Percentiles rank a stretch among this genome's conserved stretches.
phyloP scores from a whole-genome alignment of 176 grass and related monocot species.

The Avena sativa region DNA sequence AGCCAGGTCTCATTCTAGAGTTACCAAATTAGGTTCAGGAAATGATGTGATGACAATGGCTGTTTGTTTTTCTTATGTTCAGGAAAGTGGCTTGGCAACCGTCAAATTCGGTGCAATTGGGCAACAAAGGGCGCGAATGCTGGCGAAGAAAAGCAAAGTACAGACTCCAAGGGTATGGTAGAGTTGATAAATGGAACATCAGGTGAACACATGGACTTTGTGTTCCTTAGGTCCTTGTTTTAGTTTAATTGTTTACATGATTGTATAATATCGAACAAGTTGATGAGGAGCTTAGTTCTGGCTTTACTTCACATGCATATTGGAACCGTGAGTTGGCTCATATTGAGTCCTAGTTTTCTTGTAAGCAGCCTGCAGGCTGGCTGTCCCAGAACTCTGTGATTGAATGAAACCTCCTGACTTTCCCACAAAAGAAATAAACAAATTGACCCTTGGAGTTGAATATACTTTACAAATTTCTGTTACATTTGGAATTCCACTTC shows the following conservation, averaged over 20 bases:
- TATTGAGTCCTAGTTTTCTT: not conserved
- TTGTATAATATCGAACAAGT: constrained; percentile 1
- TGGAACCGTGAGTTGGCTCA: not conserved
- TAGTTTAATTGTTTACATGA: not conserved
- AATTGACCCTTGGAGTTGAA: constrained; percentile 18
- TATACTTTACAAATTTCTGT: not conserved
- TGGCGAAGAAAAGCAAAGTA: constrained; percentile 85
- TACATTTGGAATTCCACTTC: constrained; percentile 5
- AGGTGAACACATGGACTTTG: constrained; percentile 56
- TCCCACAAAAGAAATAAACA: not conserved
- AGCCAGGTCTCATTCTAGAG: not conserved
- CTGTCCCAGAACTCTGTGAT: not conserved
- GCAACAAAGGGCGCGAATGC: constrained; percentile 85
- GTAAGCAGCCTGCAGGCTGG: not conserved
- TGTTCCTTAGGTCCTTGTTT: constrained; percentile 21
- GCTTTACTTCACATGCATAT: not conserved
- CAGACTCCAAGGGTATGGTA: constrained; percentile 73
- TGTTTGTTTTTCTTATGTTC: constrained; percentile 30
- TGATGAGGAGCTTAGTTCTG: constrained; percentile 1
- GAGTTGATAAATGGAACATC: constrained; percentile 69
- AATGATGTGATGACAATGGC: constrained; percentile 2
- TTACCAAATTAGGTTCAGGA: constrained; percentile 7
- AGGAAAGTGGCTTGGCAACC: constrained; percentile 93
- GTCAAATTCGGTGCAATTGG: constrained; percentile 98
- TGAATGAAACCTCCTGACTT: not conserved